Evolutionary conservation across 805 yeast genomes (phyloP), one percentile per base, ranked within the genome.

Genomic region (Naumovozyma castellii): DNA sequence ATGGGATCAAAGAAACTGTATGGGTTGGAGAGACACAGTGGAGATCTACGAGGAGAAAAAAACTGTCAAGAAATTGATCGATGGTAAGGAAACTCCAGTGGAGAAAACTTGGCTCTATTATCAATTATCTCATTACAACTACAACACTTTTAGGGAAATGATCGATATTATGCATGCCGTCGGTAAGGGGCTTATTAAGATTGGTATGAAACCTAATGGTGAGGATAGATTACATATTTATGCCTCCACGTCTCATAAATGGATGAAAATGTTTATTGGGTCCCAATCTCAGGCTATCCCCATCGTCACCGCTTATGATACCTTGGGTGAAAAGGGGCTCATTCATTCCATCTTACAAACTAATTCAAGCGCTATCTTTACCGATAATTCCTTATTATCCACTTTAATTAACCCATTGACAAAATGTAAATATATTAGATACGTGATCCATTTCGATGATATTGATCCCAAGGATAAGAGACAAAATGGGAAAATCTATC

Each of bases 261-360:
- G 97, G 97, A 75, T 90, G 85, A 83, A 84, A 65, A 74, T 84
- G 25, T 90, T 78, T 48, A 61, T 85, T 43, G 95, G 88, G 13
- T 72, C 85, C 39, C 75, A 76, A 51, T 68, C 87, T 38, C 96
- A 86, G 63, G 65, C 73, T 37, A 80, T 92, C 44, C 84, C 97
- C 18, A 73, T 83, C 42, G 97, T 87, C 32, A 92, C 98, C 13
- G 97, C 98, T 30, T 92, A 92, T 63, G 97, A 88, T 62, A 86
- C 96, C 33, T 71, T 88, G 49, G 97, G 97, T 42, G 94, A 86
- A 63, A 72, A 73, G 29, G 95, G 95, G 18, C 72, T 88, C 56
- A 81, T 80, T 42, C 94, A 83, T 64, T 87, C 97, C 2, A 70
- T 92, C 56, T 71, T 73, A 32, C 84, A 88, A 66, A 86, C 97